Evolutionary conservation across 768 basidiomycete species (phyloP).

Genomic region (Collybia mongolica): DNA sequence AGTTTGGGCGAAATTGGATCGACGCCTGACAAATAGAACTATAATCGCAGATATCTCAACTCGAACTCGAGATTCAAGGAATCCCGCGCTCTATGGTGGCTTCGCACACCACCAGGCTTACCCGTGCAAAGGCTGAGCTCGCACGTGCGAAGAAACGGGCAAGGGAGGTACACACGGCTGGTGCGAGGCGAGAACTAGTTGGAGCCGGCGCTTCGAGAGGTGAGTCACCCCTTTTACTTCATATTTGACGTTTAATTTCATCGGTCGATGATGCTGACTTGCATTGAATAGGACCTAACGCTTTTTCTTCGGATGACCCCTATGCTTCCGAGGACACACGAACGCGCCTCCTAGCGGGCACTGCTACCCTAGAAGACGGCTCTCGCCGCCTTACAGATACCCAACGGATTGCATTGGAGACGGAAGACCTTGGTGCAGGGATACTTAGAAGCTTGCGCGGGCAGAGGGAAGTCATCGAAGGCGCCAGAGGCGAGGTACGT

Average conservation of each 20-base stretch:
- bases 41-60: constrained; percentile 74
- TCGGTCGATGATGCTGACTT: background rate
- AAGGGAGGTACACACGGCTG: constrained; percentile 60
- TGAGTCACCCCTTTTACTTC: too few relatives aligned
- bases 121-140: constrained; percentile 69
- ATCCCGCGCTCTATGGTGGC: constrained; percentile 82
- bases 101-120: constrained; percentile 66
- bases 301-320: constrained; percentile 63
- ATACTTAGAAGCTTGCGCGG: constrained; percentile 76
- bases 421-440: constrained; percentile 88
- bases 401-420: constrained; percentile 88
- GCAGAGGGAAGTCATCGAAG: constrained; percentile 91
- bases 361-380: constrained; percentile 73
- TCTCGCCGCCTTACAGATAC: constrained; percentile 70
- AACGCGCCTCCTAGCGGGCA: constrained; percentile 70
- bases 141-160: constrained; percentile 73
- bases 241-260: too few relatives aligned
- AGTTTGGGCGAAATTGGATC: background rate
- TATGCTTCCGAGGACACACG: constrained; percentile 56
- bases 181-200: too few relatives aligned
- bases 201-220: too few relatives aligned
- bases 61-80: constrained; percentile 91
- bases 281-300: too few relatives aligned
- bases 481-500: constrained; percentile 78
- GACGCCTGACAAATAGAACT: too few relatives aligned